Base-by-base conservation (phyloP, 495 filamentous ascomycete species). In the Penicillium pulvis region DNA sequence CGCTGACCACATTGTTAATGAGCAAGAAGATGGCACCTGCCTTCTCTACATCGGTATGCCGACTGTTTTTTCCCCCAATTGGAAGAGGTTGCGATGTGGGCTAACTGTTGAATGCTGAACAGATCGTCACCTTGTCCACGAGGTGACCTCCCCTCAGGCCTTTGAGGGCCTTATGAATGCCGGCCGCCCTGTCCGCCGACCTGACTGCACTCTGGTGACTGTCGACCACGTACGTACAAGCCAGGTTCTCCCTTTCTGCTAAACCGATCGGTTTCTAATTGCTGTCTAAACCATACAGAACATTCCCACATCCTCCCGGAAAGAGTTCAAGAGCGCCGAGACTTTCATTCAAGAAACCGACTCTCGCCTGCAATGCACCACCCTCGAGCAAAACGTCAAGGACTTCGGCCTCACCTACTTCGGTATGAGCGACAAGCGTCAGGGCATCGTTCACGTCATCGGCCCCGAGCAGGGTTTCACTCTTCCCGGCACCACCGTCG, bases 401-500 rank as follows among this genome's bases (percentile, higher is more conserved):
- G 89, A 91, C 55, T 97, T 97, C 63, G 92, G 90, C 62, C 83
- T 98, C 68, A 97, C 94, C 69, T 98, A 97, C 77, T 98, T 98
- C 65, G 94, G 94, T 51, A 86, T 98, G 58, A 92, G 87, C 42
- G 94, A 98, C 75, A 96, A 96, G 80, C 85, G 94, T 31, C 94
- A 98, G 79, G 94, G 94, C 63, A 98, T 98, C 69, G 94, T 98
- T 43, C 94, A 98, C 75, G 89, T 98, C 68, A 97, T 98, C 64
- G 94, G 94, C n/a, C 94, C 94, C 42, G 94, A 98, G 81, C 94
- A 98, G 74, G 94, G 94, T 59, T 98, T 98, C 81, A 98, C 94
- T 39, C 89, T 98, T 17, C 94, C 94, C 9, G 94, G 93, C 57
- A 97, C 94, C 36, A 98, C 94, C 17, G 90, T 98, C 28, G 94